A percentile compares a stretch with the other conserved stretches of the same genome.
phyloP scores from a whole-genome alignment of 2,329 filamentous ascomycete genomes.

The Tolypocladium guangdongense region DNA sequence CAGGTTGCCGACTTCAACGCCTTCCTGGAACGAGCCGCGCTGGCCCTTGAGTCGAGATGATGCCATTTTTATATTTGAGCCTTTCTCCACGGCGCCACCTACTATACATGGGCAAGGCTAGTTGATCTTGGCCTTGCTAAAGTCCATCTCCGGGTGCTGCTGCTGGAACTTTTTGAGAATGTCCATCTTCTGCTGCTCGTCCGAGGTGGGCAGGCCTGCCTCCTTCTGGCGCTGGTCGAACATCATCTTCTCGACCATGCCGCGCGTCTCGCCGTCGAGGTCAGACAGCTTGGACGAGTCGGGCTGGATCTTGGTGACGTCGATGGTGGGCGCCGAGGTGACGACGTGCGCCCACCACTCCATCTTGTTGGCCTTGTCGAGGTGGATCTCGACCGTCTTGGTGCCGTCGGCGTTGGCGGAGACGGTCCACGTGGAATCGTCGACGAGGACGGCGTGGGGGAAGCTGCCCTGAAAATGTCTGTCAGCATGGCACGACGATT shows the following conservation, averaged over 20 bases:
- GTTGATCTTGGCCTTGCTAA: constrained; percentile 57
- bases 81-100: neutral
- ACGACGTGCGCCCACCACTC: constrained; percentile 97
- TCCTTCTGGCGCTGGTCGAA: constrained; percentile 97
- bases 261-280: constrained; percentile 84
- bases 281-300: constrained; percentile 88
- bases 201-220: constrained; percentile 73
- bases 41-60: constrained; percentile 39
- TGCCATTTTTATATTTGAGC: constrained; percentile 1
- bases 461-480: constrained; percentile 58
- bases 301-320: constrained; percentile 88
- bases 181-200: constrained; percentile 92
- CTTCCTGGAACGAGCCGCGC: constrained; percentile 50
- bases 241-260: constrained; percentile 99
- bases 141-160: constrained; percentile 65
- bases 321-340: constrained; percentile 77
- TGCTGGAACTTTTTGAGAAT: constrained; percentile 87
- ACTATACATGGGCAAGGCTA: constrained; percentile 11
- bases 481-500: neutral
- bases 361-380: constrained; percentile 94
- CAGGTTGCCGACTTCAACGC: constrained; percentile 52
- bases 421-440: constrained; percentile 94
- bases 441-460: constrained; percentile 64
- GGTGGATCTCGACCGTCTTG: constrained; percentile 64
- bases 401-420: constrained; percentile 58